Base-by-base conservation (phyloP, 768 basidiomycete genomes). In the Filobasidium floriforme region DNA sequence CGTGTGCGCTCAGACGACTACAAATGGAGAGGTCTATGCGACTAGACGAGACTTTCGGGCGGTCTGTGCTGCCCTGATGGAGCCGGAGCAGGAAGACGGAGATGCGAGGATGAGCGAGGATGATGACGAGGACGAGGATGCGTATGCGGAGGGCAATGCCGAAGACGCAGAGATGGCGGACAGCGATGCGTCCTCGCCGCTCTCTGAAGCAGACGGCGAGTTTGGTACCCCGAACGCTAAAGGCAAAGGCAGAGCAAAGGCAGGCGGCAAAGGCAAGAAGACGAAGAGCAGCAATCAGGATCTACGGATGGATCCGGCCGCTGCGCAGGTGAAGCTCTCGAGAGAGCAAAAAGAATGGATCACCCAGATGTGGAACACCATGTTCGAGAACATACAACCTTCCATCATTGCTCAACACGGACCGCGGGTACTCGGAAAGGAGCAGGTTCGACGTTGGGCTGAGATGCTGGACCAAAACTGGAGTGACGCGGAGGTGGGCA, bases 1-100 rank as follows among this genome's bases (percentile, higher is more conserved):
- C 24, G 69, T 59, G 15, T 64, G 66, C 41, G 51, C 51, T 0
- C 41, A 61, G 24, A 61, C 29, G 7, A 59, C 59, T 40, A 37
- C 44, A 14, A 43, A 37, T 24, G 59, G 59, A 18, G 64, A 65
- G 43, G 63, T 44, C 7, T 59, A 49, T 41, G 61, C 61, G 18
- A 54, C 51, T n/a, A 19, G 32, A 18, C 74, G 74, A 40, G 77
- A 78, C 60, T 78, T 78, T 55, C 51, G 75, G 57, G 75, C 75
- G 32, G 77, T 78, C 7, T 75, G 73, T 54, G 77, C 74, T 10
- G 77, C 76, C 29, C 57, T 78, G 32, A 76, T 78, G 77, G 71
- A 64, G 4, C 71, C 69, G 40, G 49, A 63, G 24, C 57, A 68
- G 19, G 61, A 63, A 2, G 66, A 62, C 15, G 60, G 65, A 43